These are phyloP conservation scores for Paxillus rubicundulus DNA, from an alignment of 768 basidiomycete species.

Conservation along the genomic window DNA sequence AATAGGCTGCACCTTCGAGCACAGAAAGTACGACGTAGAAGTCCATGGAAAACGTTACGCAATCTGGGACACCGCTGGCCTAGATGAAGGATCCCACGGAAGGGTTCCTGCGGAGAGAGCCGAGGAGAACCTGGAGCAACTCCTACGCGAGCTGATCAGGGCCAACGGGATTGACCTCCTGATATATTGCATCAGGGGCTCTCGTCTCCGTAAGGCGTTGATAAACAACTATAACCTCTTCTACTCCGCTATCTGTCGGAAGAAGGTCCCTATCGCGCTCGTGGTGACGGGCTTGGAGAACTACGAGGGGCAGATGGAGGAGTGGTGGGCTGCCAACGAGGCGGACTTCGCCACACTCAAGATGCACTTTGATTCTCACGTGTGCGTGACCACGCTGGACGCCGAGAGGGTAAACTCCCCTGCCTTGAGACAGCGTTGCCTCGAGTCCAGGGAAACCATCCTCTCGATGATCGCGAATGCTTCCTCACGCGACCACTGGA, in stretches of 20 bases:
- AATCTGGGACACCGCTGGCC: slow-evolving; percentile 40
- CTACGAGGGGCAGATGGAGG: slow-evolving; percentile 27
- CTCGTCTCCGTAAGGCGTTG: slow-evolving; percentile 25
- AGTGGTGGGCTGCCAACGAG: slow-evolving; percentile 35
- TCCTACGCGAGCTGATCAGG: slow-evolving; percentile 24
- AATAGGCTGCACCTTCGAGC: slow-evolving; percentile 30
- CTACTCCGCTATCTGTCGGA: slow-evolving; percentile 33
- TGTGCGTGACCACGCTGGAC: slow-evolving; percentile 39
- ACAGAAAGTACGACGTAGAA: slow-evolving; percentile 25
- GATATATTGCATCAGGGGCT: slow-evolving; percentile 34
- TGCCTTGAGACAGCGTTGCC: slow-evolving; percentile 25
- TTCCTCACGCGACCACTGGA: slow-evolving; percentile 25
- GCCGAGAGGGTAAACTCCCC: slow-evolving; percentile 29
- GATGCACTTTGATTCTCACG: slow-evolving; percentile 36
- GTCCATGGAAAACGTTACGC: slow-evolving; percentile 24
- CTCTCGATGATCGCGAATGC: slow-evolving; percentile 18
- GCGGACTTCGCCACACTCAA: slow-evolving; percentile 25
- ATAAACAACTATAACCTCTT: slow-evolving; percentile 40
- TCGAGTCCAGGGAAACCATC: slow-evolving; percentile 23
- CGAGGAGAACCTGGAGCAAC: slow-evolving; percentile 21
- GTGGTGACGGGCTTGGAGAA: slow-evolving; percentile 40
- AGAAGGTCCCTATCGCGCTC: slow-evolving; percentile 36
- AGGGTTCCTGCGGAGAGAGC: slow-evolving; percentile 30
- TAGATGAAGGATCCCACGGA: slow-evolving; percentile 36
- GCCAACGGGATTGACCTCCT: slow-evolving; percentile 30